phyloP scores from a whole-genome alignment of 2,329 filamentous ascomycete genomes.

The Ophiosphaerella korrae region DNA sequence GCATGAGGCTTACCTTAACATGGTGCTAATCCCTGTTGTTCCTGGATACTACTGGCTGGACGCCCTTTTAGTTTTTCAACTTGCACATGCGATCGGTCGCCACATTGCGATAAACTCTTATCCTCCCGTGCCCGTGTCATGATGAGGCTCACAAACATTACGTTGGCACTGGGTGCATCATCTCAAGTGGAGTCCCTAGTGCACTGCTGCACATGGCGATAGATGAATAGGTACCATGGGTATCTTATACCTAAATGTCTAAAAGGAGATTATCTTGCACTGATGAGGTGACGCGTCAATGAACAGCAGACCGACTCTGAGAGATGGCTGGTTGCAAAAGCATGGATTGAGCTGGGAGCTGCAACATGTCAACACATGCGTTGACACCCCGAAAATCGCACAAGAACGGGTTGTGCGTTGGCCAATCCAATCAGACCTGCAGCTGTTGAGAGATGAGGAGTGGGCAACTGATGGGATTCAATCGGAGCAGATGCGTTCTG shows the following conservation, averaged over 20 bases:
- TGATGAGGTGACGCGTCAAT: not conserved
- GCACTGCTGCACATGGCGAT: slow-evolving; percentile 21
- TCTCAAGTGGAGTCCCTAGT: slow-evolving; percentile 22
- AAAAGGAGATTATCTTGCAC: not conserved
- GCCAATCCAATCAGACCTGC: slow-evolving; percentile 8
- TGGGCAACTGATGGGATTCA: slow-evolving; percentile 16
- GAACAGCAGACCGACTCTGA: no score
- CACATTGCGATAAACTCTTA: slow-evolving; percentile 32
- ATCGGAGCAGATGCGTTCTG: slow-evolving; percentile 28
- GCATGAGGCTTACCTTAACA: slow-evolving; percentile 16
- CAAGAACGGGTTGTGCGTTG: slow-evolving; percentile 5
- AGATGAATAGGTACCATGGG: slow-evolving; percentile 23
- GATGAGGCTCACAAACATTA: slow-evolving; percentile 26
- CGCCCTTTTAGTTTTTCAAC: slow-evolving; percentile 19
- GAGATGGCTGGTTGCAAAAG: no score
- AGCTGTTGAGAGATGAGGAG: slow-evolving; percentile 24
- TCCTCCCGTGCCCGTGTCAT: slow-evolving; percentile 26
- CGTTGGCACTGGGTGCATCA: slow-evolving; percentile 18
- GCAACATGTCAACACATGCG: not conserved
- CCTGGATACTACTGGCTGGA: slow-evolving; percentile 18
- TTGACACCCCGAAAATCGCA: not conserved
- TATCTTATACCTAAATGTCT: slow-evolving; percentile 1
- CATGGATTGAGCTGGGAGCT: not conserved
- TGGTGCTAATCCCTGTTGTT: slow-evolving; percentile 8
- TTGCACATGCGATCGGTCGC: slow-evolving; percentile 20